These are phyloP conservation scores for Malassezia dermatis DNA, from an alignment of 1,284 basidiomycete species.

Conservation along the genomic window DNA sequence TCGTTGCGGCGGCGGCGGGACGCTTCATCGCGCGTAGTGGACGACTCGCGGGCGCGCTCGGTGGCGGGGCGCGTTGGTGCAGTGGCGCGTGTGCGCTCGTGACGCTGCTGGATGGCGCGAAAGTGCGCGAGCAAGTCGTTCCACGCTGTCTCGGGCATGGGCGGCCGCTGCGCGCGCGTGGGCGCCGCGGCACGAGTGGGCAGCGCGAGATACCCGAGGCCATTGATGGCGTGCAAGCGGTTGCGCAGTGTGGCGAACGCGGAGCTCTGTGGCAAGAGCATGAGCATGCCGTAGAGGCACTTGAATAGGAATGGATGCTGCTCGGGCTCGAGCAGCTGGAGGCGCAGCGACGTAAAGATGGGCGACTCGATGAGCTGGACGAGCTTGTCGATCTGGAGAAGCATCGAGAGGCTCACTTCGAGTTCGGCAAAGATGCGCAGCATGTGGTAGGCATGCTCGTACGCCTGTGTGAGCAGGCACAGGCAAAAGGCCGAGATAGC, in stretches of 20 bases:
- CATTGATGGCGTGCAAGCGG: constrained; percentile 84
- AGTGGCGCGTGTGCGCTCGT: constrained; percentile 23
- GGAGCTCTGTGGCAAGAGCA: constrained; percentile 92
- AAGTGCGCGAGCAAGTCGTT: constrained; percentile 40
- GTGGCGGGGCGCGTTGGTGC: constrained; percentile 15
- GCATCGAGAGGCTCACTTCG: constrained; percentile 84
- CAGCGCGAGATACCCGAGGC: constrained; percentile 73
- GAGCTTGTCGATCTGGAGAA: constrained; percentile 95
- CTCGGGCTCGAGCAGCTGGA: constrained; percentile 93
- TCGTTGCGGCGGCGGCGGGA: not conserved
- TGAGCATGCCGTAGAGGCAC: constrained; percentile 89
- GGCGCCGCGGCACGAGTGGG: constrained; percentile 50
- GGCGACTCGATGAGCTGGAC: constrained; percentile 97
- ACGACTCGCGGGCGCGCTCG: not conserved
- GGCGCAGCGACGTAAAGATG: constrained; percentile 91
- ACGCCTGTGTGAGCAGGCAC: constrained; percentile 90
- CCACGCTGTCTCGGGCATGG: constrained; percentile 34
- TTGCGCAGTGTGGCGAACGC: constrained; percentile 92
- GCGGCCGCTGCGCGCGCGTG: constrained; percentile 6
- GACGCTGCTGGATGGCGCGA: constrained; percentile 35
- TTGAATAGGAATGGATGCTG: constrained; percentile 93
- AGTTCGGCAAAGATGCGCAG: constrained; percentile 88
- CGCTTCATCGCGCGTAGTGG: not conserved
- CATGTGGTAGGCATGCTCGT: constrained; percentile 94
- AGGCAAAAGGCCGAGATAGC: constrained; percentile 91